phyloP scores from a whole-genome alignment of 1,284 basidiomycete genomes.

The Singerocomus inundabilis region DNA sequence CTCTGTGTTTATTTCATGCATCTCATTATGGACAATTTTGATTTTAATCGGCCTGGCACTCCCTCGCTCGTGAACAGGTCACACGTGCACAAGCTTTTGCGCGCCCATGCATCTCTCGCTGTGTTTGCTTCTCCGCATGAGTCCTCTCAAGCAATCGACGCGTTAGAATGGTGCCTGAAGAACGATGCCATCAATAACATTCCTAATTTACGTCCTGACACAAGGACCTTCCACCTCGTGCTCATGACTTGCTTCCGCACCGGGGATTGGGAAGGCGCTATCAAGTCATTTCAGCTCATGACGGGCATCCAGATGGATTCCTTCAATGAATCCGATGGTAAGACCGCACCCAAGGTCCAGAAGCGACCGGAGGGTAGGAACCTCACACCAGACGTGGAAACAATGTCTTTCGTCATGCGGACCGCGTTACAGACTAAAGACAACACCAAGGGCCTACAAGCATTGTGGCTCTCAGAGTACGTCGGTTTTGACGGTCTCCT shows the following conservation, averaged over 20 bases:
- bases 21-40: slow-evolving; percentile 45
- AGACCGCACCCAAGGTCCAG: slow-evolving; percentile 36
- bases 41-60: slow-evolving; percentile 33
- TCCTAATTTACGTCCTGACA: slow-evolving; percentile 46
- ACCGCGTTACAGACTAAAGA: slow-evolving; percentile 51
- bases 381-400: slow-evolving; percentile 45
- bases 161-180: slow-evolving; percentile 62
- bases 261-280: slow-evolving; percentile 58
- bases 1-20: slow-evolving; percentile 55
- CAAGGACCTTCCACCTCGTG: slow-evolving; percentile 54
- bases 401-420: slow-evolving; percentile 52
- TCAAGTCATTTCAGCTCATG: slow-evolving; percentile 61
- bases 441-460: slow-evolving; percentile 50
- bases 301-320: slow-evolving; percentile 56
- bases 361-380: slow-evolving; percentile 42
- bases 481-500: slow-evolving; percentile 39
- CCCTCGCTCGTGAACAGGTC: slow-evolving; percentile 45
- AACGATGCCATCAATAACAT: slow-evolving; percentile 42
- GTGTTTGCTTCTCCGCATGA: slow-evolving; percentile 32
- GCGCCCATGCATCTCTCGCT: slow-evolving; percentile 47
- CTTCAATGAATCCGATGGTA: slow-evolving; percentile 46
- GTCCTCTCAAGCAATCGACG: slow-evolving; percentile 45
- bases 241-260: slow-evolving; percentile 58
- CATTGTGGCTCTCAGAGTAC: slow-evolving; percentile 52
- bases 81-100: slow-evolving; percentile 60